These are phyloP conservation scores for Chlorella vulgaris DNA, from an alignment of 139 green algal species.

Conservation along the genomic window DNA sequence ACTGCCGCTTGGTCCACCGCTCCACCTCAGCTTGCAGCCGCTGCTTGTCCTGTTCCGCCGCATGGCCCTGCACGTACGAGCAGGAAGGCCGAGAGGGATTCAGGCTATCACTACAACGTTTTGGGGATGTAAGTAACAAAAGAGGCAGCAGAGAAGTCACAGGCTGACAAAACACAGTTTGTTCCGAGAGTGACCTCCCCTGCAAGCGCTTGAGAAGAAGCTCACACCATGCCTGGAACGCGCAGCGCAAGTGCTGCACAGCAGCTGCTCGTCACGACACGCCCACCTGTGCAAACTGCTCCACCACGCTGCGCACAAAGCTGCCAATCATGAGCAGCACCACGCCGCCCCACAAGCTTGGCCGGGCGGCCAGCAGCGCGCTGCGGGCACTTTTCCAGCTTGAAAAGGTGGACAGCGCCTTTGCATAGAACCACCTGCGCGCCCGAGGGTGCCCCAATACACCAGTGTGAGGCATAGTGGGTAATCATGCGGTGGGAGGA, in stretches of 20 bases:
- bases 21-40: constrained; percentile 33
- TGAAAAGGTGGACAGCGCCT: constrained; percentile 5
- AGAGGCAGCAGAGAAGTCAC: too few species aligned
- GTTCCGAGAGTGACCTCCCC: too few species aligned
- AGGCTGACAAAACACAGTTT: too few species aligned
- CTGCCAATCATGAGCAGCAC: constrained; percentile 55
- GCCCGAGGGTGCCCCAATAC: neutral
- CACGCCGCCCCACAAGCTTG: constrained; percentile 42
- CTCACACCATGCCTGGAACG: too few species aligned
- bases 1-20: constrained; percentile 21
- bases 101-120: neutral
- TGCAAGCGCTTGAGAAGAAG: too few species aligned
- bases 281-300: constrained; percentile 66
- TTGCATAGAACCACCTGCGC: constrained; percentile 13
- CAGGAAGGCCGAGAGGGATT: neutral
- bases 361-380: constrained; percentile 26
- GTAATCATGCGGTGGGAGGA: neutral
- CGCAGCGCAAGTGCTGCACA: too few species aligned
- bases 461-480: too few species aligned
- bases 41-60: constrained; percentile 30
- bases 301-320: constrained; percentile 62
- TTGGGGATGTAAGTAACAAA: neutral
- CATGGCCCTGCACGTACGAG: constrained; percentile 9
- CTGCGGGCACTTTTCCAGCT: constrained; percentile 5
- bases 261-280: too few species aligned